Percentiles rank a stretch among this genome's conserved stretches.
Conservation (phyloP, 768 basidiomycete species). For the Tricholoma terreum region DNA sequence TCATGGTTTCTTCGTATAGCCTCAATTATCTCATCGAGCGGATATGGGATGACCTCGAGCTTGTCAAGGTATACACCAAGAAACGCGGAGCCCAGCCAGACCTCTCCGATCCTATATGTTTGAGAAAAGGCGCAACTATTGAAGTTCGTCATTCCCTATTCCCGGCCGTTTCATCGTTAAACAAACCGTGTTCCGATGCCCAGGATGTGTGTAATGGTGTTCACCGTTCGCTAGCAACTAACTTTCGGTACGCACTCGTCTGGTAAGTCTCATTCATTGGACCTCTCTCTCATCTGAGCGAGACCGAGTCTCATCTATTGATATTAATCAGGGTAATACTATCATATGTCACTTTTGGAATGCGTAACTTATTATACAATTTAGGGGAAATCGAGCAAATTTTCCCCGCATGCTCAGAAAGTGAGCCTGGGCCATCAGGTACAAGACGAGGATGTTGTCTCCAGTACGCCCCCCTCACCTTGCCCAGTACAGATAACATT, state of each 20-base stretch:
- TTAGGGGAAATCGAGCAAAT: slow-evolving; percentile 92
- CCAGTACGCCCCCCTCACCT: slow-evolving; percentile 52
- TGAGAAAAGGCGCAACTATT: slow-evolving; percentile 89
- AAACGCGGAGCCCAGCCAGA: slow-evolving; percentile 95
- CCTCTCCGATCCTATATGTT: slow-evolving; percentile 83
- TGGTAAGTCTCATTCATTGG: slow-evolving; percentile 53
- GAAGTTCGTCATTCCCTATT: slow-evolving; percentile 50
- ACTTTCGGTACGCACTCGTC: slow-evolving; percentile 93
- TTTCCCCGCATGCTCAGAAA: slow-evolving; percentile 91
- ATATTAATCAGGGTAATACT: slow-evolving; percentile 19
- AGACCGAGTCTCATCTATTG: background rate
- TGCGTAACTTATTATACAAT: slow-evolving; percentile 1
- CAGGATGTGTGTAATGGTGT: slow-evolving; percentile 91
- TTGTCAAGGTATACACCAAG: slow-evolving; percentile 95
- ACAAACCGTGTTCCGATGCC: background rate
- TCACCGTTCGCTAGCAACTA: slow-evolving; percentile 82
- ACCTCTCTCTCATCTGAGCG: background rate
- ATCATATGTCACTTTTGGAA: slow-evolving; percentile 2
- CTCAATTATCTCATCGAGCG: slow-evolving; percentile 71
- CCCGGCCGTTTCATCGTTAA: background rate
- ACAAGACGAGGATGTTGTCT: slow-evolving; percentile 86
- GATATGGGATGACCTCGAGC: slow-evolving; percentile 75
- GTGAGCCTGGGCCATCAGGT: slow-evolving; percentile 83
- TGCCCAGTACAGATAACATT: background rate
- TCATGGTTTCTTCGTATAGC: slow-evolving; percentile 32